Base-by-base conservation (phyloP, 345 rosid species). In the Gossypium mustelinum region DNA sequence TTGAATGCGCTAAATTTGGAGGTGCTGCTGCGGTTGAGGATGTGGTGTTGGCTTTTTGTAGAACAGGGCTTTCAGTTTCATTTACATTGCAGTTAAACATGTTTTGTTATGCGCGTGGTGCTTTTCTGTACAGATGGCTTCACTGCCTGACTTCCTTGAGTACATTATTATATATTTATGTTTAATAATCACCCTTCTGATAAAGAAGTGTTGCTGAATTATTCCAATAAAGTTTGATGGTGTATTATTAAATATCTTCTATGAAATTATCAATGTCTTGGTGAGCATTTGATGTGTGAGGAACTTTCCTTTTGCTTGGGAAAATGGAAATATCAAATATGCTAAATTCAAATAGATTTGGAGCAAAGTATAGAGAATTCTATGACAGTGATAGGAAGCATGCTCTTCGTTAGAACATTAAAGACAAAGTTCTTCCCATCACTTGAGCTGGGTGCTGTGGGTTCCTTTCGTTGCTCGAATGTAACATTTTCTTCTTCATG, bases 401-500 rank as follows among this genome's bases (percentile, higher is more conserved):
- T 81, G 82, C 73, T 60, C 82, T 83, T 69, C 44, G 45, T 74
- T 60, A 78, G 74, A 82, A 78, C 76, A 74, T 73, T 78, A 70
- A 74, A 73, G 67, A 79, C 78, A 84, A 76, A 67, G 75, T 86
- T 85, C 84, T 82, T 84, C 84, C 86, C 83, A 61, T 81, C 80
- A 24, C 43, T 56, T 73, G 82, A 85, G 89, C 80, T 87, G 89
- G 86, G 83, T 54, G 90, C 85, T 72, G 81, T 87, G 82, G 87
- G 84, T 92, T 89, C 84, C 88, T 87, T 89, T 88, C 80, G 82
- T 90, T 90, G 91, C 86, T 88, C 91, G 83, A 81, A 90, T 87
- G 79, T 89, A 89, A 88, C 88, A 73, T 89, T 93, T 85, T 85
- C 96, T 90, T 90, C 99, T 83, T 88, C 95, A 25, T 95, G 83